phyloP scores from a whole-genome alignment of 2,329 filamentous ascomycete species.

The Didymella pomorum region DNA sequence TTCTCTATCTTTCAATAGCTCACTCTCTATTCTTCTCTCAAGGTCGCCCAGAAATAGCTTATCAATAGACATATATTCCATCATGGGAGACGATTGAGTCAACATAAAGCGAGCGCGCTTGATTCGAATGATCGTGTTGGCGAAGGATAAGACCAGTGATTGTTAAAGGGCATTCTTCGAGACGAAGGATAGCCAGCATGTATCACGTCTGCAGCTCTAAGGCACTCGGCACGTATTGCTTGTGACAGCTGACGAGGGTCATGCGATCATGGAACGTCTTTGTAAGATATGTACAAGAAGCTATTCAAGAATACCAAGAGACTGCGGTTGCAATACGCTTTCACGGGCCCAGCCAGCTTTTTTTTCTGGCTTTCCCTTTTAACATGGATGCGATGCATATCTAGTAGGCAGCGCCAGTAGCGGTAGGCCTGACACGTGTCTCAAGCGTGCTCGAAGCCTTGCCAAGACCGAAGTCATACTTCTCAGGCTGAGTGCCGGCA shows the following conservation, averaged over 20 bases:
- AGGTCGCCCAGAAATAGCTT: neutral
- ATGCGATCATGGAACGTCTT: constrained; percentile 9
- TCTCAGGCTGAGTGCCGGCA: constrained; percentile 17
- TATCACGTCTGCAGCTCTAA: too few relatives aligned
- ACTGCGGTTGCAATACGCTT: neutral
- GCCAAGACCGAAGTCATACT: constrained; percentile 17
- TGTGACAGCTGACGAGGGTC: constrained; percentile 6
- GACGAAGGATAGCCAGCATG: too few relatives aligned
- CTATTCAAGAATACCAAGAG: constrained; percentile 1
- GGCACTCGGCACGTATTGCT: too few relatives aligned
- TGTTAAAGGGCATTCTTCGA: too few relatives aligned
- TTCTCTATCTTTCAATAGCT: too few relatives aligned
- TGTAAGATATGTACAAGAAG: constrained; percentile 20
- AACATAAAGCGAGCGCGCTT: neutral
- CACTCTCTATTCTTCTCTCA: neutral
- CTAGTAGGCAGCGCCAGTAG: constrained; percentile 22
- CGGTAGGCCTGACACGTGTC: constrained; percentile 34
- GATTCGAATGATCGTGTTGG: neutral
- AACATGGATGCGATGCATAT: neutral
- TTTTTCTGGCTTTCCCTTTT: neutral
- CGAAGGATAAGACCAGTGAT: neutral
- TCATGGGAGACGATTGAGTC: neutral
- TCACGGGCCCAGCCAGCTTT: neutral
- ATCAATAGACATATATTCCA: neutral
- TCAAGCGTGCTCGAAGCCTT: constrained; percentile 27